Evolutionary conservation across 2,329 filamentous ascomycete genomes (phyloP).

Genomic region (Phoma sp.): DNA sequence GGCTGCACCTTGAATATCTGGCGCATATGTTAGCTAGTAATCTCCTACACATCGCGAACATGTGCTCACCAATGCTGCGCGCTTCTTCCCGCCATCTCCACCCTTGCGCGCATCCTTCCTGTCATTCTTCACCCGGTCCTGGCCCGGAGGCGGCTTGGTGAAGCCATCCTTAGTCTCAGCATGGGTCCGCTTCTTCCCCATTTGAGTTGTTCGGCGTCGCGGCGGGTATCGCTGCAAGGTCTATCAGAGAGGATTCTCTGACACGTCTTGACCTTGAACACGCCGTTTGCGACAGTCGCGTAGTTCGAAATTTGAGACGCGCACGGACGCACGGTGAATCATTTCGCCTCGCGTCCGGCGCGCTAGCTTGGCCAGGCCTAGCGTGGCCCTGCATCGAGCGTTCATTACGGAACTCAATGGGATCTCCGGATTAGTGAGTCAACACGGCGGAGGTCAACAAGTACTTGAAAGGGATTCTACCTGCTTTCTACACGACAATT

Average conservation of each 20-base stretch:
- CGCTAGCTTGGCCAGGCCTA: conserved; percentile 29
- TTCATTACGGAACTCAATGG: conserved; percentile 24
- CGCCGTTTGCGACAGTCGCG: conserved; percentile 24
- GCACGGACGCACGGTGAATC: conserved; percentile 24
- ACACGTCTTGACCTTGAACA: conserved; percentile 46
- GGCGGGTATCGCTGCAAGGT: conserved; percentile 39
- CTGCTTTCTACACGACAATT: not conserved
- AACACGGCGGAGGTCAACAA: conserved; percentile 20
- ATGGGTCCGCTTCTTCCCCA: conserved; percentile 53
- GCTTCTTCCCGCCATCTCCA: conserved; percentile 40
- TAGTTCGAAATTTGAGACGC: conserved; percentile 32
- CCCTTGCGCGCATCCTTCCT: conserved; percentile 42
- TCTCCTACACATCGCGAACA: conserved; percentile 1
- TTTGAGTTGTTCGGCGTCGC: conserved; percentile 43
- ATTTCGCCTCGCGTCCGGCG: conserved; percentile 26
- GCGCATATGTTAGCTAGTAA: conserved; percentile 27
- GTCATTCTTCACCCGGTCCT: conserved; percentile 40
- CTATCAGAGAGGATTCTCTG: conserved; percentile 49
- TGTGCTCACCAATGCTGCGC: conserved; percentile 41
- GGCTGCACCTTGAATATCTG: conserved; percentile 68
- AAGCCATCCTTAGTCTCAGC: conserved; percentile 51
- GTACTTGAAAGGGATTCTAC: conserved; percentile 3
- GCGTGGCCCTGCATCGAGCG: conserved; percentile 18
- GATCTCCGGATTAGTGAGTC: conserved; percentile 38
- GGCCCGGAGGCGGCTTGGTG: conserved; percentile 45